Conservation (phyloP, 345 rosid genomes). For the Arabidopsis thaliana region DNA sequence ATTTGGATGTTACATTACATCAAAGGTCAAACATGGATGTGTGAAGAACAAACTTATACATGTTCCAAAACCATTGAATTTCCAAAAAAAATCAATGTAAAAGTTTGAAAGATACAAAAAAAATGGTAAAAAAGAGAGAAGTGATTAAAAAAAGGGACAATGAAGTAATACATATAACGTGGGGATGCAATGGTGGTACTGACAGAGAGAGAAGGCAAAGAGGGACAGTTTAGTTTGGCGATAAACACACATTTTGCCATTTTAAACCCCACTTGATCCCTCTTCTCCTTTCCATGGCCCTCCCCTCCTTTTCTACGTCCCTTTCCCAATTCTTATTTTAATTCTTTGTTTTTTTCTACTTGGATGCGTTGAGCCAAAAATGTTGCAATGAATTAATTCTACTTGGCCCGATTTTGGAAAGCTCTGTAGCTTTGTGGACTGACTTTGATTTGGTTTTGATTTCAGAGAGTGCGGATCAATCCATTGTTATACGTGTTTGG, state of each 20-base stretch:
- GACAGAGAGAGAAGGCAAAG: conserved; percentile 46
- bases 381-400: conserved; percentile 25
- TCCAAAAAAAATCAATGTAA: background rate
- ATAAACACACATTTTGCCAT: conserved; percentile 47
- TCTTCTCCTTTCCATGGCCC: conserved; percentile 36
- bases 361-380: conserved; percentile 22
- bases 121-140: conserved; percentile 9
- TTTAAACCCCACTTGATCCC: conserved; percentile 50
- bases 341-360: conserved; percentile 21
- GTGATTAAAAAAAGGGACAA: conserved; percentile 33
- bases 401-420: conserved; percentile 32
- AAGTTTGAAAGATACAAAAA: background rate
- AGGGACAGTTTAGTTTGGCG: conserved; percentile 47
- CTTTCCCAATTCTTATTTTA: conserved; percentile 35
- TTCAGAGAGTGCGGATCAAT: conserved; percentile 3
- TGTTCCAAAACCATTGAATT: conserved; percentile 1
- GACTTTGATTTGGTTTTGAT: background rate
- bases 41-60: background rate
- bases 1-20: background rate
- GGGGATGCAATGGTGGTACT: conserved; percentile 48
- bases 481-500: background rate
- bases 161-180: conserved; percentile 42
- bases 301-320: conserved; percentile 39
- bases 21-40: background rate
- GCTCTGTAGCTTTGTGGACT: conserved; percentile 27